A percentile compares a stretch with the other conserved stretches of the same genome.
phyloP scores from a whole-genome alignment of 805 yeast species.

The Lipomyces orientalis region DNA sequence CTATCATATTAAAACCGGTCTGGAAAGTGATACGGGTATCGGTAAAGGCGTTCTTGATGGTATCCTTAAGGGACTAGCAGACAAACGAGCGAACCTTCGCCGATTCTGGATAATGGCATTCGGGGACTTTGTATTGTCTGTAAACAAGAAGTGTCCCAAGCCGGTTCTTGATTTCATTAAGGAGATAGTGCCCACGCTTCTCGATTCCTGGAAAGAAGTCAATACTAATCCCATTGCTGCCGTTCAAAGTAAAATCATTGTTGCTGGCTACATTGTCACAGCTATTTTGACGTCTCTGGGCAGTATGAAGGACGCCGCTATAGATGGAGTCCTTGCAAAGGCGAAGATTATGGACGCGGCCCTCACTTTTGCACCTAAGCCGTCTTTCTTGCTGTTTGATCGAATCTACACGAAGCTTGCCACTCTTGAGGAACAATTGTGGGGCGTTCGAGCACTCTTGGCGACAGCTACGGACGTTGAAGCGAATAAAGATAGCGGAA shows the following conservation, averaged over 20 bases:
- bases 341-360: constrained; percentile 33
- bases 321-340: constrained; percentile 31
- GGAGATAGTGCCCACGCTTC: constrained; percentile 42
- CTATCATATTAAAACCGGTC: constrained; percentile 49
- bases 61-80: constrained; percentile 65
- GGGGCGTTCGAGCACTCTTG: constrained; percentile 59
- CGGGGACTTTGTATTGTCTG: constrained; percentile 46
- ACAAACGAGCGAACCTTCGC: constrained; percentile 66
- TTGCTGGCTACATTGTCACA: constrained; percentile 60
- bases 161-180: constrained; percentile 34
- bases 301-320: constrained; percentile 37
- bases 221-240: constrained; percentile 59
- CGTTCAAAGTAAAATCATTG: constrained; percentile 57
- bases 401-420: constrained; percentile 59
- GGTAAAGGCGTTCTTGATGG: constrained; percentile 42
- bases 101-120: constrained; percentile 69
- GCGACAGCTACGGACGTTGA: constrained; percentile 43
- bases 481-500: constrained; percentile 32
- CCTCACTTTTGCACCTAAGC: constrained; percentile 49
- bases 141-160: constrained; percentile 15
- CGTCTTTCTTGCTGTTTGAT: constrained; percentile 56
- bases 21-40: constrained; percentile 38
- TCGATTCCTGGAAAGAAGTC: constrained; percentile 52
- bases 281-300: constrained; percentile 39
- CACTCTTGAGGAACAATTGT: constrained; percentile 53